phyloP scores from a whole-genome alignment of 1,284 basidiomycete species.

The Ustilago hordei region DNA sequence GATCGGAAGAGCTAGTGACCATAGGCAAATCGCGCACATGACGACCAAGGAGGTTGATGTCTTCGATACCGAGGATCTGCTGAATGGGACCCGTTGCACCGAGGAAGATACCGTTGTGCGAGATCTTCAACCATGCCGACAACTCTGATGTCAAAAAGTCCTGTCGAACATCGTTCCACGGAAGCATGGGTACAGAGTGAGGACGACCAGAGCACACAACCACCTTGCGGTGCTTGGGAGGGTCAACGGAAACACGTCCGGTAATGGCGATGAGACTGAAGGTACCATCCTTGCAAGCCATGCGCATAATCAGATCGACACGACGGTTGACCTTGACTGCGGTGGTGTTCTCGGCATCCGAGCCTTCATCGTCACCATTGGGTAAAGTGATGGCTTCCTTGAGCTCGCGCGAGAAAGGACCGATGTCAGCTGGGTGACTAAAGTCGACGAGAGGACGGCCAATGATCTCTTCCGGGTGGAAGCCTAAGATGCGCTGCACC shows the following conservation, averaged over 20 bases:
- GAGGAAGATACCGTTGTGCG: slow-evolving; percentile 53
- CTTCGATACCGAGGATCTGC: slow-evolving; percentile 46
- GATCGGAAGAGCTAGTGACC: slow-evolving; percentile 48
- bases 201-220: slow-evolving; percentile 50
- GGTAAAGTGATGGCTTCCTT: slow-evolving; percentile 75
- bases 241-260: slow-evolving; percentile 46
- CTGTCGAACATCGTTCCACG: slow-evolving; percentile 47
- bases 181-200: slow-evolving; percentile 52
- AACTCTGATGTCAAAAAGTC: slow-evolving; percentile 27
- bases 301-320: slow-evolving; percentile 52
- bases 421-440: slow-evolving; percentile 87
- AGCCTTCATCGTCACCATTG: slow-evolving; percentile 24
- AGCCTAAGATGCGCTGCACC: slow-evolving; percentile 60
- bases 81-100: slow-evolving; percentile 48
- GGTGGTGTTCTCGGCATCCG: slow-evolving; percentile 25
- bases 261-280: slow-evolving; percentile 50
- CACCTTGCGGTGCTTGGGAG: slow-evolving; percentile 54
- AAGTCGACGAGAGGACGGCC: slow-evolving; percentile 81
- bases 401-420: slow-evolving; percentile 89
- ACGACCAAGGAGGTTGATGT: slow-evolving; percentile 42
- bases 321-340: slow-evolving; percentile 38
- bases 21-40: slow-evolving; percentile 51
- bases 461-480: slow-evolving; percentile 78
- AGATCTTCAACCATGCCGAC: slow-evolving; percentile 52
- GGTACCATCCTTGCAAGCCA: slow-evolving; percentile 42